phyloP scores from a whole-genome alignment of 2,329 filamentous ascomycete genomes.

The Nigrospora oryzae region DNA sequence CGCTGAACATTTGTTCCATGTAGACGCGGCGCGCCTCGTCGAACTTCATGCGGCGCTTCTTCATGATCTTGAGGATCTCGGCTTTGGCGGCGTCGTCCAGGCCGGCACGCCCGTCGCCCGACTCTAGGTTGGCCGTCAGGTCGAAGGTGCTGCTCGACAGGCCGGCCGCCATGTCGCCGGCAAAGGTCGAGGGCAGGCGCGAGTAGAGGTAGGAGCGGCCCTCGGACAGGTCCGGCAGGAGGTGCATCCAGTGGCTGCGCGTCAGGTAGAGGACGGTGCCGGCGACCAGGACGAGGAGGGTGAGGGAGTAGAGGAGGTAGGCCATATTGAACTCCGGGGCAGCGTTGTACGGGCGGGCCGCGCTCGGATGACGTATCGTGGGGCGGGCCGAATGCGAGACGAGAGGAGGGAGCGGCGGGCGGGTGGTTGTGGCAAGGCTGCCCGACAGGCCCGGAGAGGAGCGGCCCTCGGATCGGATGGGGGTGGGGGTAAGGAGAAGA shows the following conservation, averaged over 20 bases:
- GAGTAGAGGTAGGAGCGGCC: conserved; percentile 62
- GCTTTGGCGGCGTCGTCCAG: conserved; percentile 73
- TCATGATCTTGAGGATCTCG: conserved; percentile 87
- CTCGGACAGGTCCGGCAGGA: conserved; percentile 52
- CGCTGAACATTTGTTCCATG: conserved; percentile 78
- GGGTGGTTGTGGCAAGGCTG: not conserved
- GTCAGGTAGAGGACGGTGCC: conserved; percentile 76
- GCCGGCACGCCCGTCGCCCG: conserved; percentile 70
- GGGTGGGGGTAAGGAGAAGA: not conserved
- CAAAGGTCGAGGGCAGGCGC: conserved; percentile 68
- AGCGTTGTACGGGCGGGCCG: no score
- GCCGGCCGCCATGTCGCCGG: conserved; percentile 79
- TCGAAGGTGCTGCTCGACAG: conserved; percentile 79
- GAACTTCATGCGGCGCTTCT: conserved; percentile 70
- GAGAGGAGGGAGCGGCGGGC: not conserved
- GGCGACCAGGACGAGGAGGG: conserved; percentile 60
- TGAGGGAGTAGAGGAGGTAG: conserved; percentile 73
- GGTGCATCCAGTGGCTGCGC: conserved; percentile 66
- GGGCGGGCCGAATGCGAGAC: no score
- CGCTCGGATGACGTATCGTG: no score
- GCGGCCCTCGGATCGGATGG: not conserved
- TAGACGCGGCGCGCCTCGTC: conserved; percentile 84
- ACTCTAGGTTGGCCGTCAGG: conserved; percentile 68
- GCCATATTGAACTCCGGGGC: conserved; percentile 51
- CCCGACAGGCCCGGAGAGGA: not conserved